Percentiles rank a stretch among this genome's conserved stretches.
phyloP scores from a whole-genome alignment of 257 asterid species.

The Solanum etuberosum region DNA sequence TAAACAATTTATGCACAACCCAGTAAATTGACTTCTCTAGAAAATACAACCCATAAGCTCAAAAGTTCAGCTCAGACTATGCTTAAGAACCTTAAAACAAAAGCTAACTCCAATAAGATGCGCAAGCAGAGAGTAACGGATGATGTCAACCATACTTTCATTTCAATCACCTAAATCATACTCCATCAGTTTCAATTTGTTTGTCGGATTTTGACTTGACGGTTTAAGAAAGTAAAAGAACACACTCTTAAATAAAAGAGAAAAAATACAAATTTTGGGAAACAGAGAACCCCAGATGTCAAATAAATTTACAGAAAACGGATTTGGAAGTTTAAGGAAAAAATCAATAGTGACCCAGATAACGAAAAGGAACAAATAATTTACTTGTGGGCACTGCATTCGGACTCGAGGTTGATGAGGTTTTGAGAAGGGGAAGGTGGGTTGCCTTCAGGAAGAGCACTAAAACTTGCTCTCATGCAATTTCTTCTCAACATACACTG shows the following conservation, averaged over 20 bases:
- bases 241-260: neutral
- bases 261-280: neutral
- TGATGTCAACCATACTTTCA: neutral
- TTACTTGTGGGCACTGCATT: slow-evolving; percentile 89
- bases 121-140: neutral
- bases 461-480: slow-evolving; percentile 23
- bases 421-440: slow-evolving; percentile 36
- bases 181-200: neutral
- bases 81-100: neutral
- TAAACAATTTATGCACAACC: neutral
- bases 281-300: neutral
- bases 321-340: neutral
- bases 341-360: neutral
- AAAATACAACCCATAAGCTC: neutral
- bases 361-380: neutral
- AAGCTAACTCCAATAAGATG: neutral
- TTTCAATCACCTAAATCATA: neutral
- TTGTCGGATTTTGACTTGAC: neutral
- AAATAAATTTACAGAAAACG: neutral
- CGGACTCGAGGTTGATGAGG: slow-evolving; percentile 60
- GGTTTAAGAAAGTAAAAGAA: neutral
- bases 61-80: neutral
- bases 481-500: slow-evolving; percentile 25
- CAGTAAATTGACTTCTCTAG: neutral
- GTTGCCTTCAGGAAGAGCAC: slow-evolving; percentile 42